phyloP scores from a whole-genome alignment of 2,329 filamentous ascomycete species.

The Alternaria gaisen region DNA sequence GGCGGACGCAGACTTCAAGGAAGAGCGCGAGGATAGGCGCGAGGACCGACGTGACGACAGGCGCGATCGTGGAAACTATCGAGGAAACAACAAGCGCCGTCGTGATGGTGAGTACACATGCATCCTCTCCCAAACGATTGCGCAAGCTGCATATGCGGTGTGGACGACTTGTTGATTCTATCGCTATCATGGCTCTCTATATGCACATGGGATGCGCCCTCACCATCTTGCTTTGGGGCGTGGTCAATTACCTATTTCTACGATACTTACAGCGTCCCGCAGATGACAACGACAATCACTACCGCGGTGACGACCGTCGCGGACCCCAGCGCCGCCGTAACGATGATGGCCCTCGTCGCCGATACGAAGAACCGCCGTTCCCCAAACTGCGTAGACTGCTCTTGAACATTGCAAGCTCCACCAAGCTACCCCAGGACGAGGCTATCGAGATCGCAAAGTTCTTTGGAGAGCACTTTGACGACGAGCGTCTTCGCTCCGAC shows the following conservation, averaged over 20 bases:
- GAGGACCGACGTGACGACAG: slow-evolving; percentile 34
- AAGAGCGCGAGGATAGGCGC: slow-evolving; percentile 43
- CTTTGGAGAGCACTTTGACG: slow-evolving; percentile 78
- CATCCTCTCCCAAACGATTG: not conserved
- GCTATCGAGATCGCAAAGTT: slow-evolving; percentile 62
- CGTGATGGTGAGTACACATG: slow-evolving; percentile 40
- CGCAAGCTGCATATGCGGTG: not conserved
- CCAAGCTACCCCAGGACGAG: slow-evolving; percentile 49
- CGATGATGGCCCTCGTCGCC: slow-evolving; percentile 42
- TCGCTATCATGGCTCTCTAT: not conserved
- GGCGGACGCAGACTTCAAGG: slow-evolving; percentile 42
- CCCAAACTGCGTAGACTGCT: slow-evolving; percentile 47
- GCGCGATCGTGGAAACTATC: slow-evolving; percentile 35
- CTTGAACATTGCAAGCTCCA: slow-evolving; percentile 50
- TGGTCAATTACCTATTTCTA: not conserved
- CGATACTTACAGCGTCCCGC: slow-evolving; percentile 12
- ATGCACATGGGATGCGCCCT: not conserved
- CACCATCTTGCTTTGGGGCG: not conserved
- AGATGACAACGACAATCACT: slow-evolving; percentile 43
- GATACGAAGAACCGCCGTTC: slow-evolving; percentile 47
- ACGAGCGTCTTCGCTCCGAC: slow-evolving; percentile 76
- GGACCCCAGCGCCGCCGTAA: slow-evolving; percentile 44
- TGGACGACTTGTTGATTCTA: not conserved
- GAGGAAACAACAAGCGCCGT: slow-evolving; percentile 43
- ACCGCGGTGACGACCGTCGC: slow-evolving; percentile 42